phyloP scores from a whole-genome alignment of 2,329 filamentous ascomycete species.

The Alternaria ventricosa region DNA sequence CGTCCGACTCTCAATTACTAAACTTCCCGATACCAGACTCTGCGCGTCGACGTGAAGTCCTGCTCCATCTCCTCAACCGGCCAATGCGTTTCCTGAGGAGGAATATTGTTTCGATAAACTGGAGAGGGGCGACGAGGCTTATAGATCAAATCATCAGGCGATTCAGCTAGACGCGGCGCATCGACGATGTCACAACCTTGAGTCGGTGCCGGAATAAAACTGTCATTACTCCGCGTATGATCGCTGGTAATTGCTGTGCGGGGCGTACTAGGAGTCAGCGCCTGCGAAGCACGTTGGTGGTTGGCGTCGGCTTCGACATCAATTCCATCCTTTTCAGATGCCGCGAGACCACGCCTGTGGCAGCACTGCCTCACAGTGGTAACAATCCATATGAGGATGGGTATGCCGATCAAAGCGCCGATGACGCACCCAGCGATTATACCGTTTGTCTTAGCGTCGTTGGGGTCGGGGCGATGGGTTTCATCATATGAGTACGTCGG shows the following conservation, averaged over 20 bases:
- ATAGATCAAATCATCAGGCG: neutral
- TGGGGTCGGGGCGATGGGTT: neutral
- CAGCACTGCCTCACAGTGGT: neutral
- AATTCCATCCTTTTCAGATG: neutral
- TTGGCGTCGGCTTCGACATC: neutral
- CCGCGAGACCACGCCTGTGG: accelerated
- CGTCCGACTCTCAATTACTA: neutral
- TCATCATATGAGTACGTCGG: neutral
- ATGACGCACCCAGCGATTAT: neutral
- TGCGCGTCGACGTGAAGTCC: neutral
- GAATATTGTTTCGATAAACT: neutral
- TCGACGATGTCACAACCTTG: neutral
- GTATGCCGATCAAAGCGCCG: neutral
- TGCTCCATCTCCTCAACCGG: neutral
- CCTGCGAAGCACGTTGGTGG: neutral
- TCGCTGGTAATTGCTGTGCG: neutral
- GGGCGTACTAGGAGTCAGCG: neutral
- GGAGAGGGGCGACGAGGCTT: neutral
- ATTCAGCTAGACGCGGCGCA: neutral
- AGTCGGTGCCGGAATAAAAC: neutral
- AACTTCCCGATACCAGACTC: neutral
- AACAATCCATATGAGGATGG: neutral
- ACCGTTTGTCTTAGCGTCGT: neutral
- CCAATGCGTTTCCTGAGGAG: neutral
- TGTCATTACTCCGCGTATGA: neutral